Evolutionary conservation across 495 filamentous ascomycete species (phyloP).

Genomic region (Penicillium verhagenii): DNA sequence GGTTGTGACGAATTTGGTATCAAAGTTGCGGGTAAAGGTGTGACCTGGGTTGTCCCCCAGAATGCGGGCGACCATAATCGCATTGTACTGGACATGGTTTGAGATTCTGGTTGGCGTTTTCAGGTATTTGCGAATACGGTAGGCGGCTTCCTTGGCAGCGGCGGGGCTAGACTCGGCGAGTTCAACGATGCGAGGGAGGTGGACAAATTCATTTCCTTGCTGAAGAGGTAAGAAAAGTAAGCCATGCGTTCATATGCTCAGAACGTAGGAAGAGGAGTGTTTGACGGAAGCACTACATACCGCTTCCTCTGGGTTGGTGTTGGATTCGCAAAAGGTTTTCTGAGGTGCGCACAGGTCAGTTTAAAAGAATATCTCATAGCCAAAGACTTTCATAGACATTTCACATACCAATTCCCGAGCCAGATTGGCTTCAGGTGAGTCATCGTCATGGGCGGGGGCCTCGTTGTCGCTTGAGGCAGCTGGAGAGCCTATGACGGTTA

Average conservation of each 20-base stretch:
- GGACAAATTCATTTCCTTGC: conserved; percentile 83
- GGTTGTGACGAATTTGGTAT: conserved; percentile 72
- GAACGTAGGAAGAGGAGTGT: background rate
- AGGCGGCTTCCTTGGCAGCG: conserved; percentile 76
- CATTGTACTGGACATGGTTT: conserved; percentile 85
- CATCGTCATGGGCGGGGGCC: conserved; percentile 2
- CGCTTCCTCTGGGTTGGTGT: conserved; percentile 49
- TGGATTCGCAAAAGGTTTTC: conserved; percentile 78
- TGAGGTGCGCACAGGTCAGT: conserved; percentile 16
- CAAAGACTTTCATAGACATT: background rate
- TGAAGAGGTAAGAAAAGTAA: conserved; percentile 8
- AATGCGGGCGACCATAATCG: conserved; percentile 93
- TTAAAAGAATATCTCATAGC: no score
- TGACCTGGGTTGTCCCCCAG: conserved; percentile 86
- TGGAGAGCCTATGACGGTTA: background rate
- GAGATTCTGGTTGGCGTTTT: conserved; percentile 60
- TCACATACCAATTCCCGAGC: conserved; percentile 4
- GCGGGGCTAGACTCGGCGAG: conserved; percentile 85
- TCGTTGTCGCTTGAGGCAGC: background rate
- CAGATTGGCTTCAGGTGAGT: conserved; percentile 5
- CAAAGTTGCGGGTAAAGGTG: conserved; percentile 84
- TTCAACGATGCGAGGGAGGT: conserved; percentile 94
- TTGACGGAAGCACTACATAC: background rate
- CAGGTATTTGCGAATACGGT: conserved; percentile 78
- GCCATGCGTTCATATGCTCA: background rate